Percentiles rank a stretch among this genome's conserved stretches.
Evolutionary conservation across 768 basidiomycete species (phyloP).

Genomic region (Daedalea quercina): DNA sequence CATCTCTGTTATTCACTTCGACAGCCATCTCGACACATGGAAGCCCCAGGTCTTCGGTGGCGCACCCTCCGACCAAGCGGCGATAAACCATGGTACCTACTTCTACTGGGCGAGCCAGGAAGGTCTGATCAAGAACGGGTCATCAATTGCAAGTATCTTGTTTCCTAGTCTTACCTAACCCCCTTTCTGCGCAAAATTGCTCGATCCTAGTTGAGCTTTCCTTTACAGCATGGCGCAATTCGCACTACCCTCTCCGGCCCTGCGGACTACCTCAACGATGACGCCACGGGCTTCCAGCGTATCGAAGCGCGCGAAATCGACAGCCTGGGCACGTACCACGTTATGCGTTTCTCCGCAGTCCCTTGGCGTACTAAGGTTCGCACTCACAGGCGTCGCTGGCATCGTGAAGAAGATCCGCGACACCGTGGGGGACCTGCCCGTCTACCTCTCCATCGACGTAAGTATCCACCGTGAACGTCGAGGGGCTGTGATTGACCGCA

Average conservation of each 20-base stretch:
- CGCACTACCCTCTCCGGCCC: conserved; percentile 76
- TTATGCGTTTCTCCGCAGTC: not conserved
- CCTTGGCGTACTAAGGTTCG: not conserved
- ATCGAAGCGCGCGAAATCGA: conserved; percentile 86
- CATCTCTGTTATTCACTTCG: conserved; percentile 82
- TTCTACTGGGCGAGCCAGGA: conserved; percentile 87
- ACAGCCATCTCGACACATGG: conserved; percentile 81
- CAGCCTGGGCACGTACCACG: conserved; percentile 47
- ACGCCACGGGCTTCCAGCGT: conserved; percentile 71
- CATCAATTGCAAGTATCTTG: conserved; percentile 73
- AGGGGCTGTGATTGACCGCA: not conserved
- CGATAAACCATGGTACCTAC: conserved; percentile 85
- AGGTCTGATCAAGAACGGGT: conserved; percentile 71
- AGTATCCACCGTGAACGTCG: conserved; percentile 17
- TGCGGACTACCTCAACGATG: conserved; percentile 73
- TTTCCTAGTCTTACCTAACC: conserved; percentile 24
- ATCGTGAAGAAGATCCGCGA: conserved; percentile 78
- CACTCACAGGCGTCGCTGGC: conserved; percentile 50
- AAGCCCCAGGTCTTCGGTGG: conserved; percentile 71
- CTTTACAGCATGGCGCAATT: conserved; percentile 74
- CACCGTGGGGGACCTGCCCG: conserved; percentile 67
- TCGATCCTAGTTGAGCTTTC: conserved; percentile 71
- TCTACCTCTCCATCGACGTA: conserved; percentile 76
- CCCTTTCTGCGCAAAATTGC: conserved; percentile 26
- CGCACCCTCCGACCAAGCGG: conserved; percentile 62